Evolutionary conservation across 2,329 filamentous ascomycete species (phyloP).

Genomic region (Metarhizium guizhouense): DNA sequence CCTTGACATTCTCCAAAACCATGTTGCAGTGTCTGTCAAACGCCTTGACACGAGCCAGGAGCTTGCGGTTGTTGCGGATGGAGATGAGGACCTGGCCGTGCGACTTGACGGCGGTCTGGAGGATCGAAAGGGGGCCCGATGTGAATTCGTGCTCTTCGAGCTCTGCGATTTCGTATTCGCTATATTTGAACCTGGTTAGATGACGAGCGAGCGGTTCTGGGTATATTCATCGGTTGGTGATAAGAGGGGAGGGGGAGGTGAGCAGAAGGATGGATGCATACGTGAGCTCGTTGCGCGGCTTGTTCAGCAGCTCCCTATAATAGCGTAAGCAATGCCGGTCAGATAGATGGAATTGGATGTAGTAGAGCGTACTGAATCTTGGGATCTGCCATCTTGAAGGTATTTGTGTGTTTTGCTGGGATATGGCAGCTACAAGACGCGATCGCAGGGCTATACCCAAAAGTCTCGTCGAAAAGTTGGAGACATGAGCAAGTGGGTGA

Average conservation of each 20-base stretch:
- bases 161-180: conserved; percentile 84
- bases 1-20: conserved; percentile 87
- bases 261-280: conserved; percentile 37
- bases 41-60: conserved; percentile 93
- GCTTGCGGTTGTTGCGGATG: conserved; percentile 96
- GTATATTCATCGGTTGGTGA: conserved; percentile 6
- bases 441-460: conserved; percentile 22
- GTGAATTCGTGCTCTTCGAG: conserved; percentile 50
- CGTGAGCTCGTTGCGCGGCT: conserved; percentile 87
- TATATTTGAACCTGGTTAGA: conserved; percentile 24
- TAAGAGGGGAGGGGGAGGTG: conserved; percentile 9
- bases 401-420: conserved; percentile 8
- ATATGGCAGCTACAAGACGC: conserved; percentile 7
- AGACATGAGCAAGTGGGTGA: conserved; percentile 12
- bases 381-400: conserved; percentile 48
- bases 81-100: conserved; percentile 96
- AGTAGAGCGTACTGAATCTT: conserved; percentile 58
- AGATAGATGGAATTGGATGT: background rate
- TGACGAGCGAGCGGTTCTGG: conserved; percentile 6
- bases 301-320: conserved; percentile 73
- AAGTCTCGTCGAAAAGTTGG: conserved; percentile 19
- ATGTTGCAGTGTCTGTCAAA: conserved; percentile 99
- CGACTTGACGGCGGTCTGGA: conserved; percentile 90
- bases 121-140: conserved; percentile 63
- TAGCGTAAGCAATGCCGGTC: conserved; percentile 17